A percentile compares a stretch with the other conserved stretches of the same genome.
These are phyloP conservation scores for Penicillium sp. DNA, from an alignment of 2,329 filamentous ascomycete species.

Conservation along the genomic window DNA sequence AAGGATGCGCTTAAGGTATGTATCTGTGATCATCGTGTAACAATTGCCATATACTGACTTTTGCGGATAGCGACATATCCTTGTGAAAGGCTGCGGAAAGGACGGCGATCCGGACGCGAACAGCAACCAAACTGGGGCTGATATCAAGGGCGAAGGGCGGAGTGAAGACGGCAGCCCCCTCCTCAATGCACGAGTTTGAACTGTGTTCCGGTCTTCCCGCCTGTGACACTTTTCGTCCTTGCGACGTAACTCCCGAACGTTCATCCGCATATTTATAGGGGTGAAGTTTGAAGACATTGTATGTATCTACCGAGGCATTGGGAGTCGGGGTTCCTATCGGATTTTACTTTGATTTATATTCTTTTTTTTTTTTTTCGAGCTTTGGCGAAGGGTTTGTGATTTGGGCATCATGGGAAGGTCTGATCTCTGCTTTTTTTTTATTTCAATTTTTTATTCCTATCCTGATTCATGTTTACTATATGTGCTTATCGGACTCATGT, in stretches of 20 bases:
- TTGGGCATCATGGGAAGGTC: conserved; percentile 21
- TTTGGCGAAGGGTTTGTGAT: conserved; percentile 20
- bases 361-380: conserved; percentile 10
- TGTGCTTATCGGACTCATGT: conserved; percentile 26
- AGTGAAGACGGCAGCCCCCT: conserved; percentile 26
- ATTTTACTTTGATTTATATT: conserved; percentile 11
- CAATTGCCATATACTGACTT: not conserved
- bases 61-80: conserved; percentile 58
- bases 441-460: conserved; percentile 1
- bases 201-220: conserved; percentile 1
- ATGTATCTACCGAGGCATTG: conserved; percentile 19
- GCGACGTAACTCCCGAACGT: not conserved
- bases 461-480: conserved; percentile 14
- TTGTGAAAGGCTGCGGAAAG: conserved; percentile 68
- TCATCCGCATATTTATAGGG: conserved; percentile 15
- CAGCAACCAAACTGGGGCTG: conserved; percentile 9
- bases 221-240: conserved; percentile 12
- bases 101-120: conserved; percentile 28
- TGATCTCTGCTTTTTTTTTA: conserved; percentile 12
- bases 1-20: conserved; percentile 96
- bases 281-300: conserved; percentile 3
- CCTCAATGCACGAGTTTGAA: conserved; percentile 19
- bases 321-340: conserved; percentile 15
- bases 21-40: conserved; percentile 14
- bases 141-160: conserved; percentile 21